Conservation (phyloP, 2,329 filamentous ascomycete species). For the Monosporascus sp. region DNA sequence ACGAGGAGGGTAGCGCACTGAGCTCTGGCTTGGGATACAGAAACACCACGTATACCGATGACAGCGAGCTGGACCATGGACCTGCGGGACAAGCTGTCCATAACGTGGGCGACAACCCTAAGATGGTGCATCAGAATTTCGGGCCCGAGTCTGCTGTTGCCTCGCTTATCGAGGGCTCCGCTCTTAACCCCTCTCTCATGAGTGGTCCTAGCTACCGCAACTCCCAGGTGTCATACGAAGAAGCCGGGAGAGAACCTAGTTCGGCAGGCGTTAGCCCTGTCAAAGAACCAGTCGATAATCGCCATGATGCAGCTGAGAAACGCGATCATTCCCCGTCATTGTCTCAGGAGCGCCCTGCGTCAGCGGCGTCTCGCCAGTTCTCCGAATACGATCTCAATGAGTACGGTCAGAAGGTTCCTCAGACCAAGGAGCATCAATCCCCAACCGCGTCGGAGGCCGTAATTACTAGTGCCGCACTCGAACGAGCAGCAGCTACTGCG, state of each 20-base stretch:
- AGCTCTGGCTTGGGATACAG: constrained; percentile 52
- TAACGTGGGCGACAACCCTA: constrained; percentile 65
- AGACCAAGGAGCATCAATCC: constrained; percentile 39
- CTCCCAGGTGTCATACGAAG: constrained; percentile 25
- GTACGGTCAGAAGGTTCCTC: constrained; percentile 50
- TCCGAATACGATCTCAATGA: constrained; percentile 54
- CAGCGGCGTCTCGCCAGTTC: constrained; percentile 37
- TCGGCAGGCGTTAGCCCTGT: constrained; percentile 33
- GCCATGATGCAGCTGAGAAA: constrained; percentile 33
- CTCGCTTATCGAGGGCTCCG: constrained; percentile 74
- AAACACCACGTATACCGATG: constrained; percentile 44
- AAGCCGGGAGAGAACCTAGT: constrained; percentile 4
- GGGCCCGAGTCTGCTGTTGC: constrained; percentile 87
- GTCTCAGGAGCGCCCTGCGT: constrained; percentile 18
- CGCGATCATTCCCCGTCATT: constrained; percentile 34
- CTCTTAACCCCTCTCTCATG: constrained; percentile 61
- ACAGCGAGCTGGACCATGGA: constrained; percentile 53
- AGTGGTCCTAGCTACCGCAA: constrained; percentile 50
- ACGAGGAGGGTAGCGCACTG: constrained; percentile 51
- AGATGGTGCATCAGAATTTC: constrained; percentile 65
- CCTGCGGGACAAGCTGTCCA: constrained; percentile 65
- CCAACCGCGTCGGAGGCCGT: constrained; percentile 53
- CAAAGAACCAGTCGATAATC: constrained; percentile 34
- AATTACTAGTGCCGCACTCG: constrained; percentile 52
- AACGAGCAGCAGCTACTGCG: constrained; percentile 43